phyloP scores from a whole-genome alignment of 257 asterid species.

The Solanum ahanhuiri region DNA sequence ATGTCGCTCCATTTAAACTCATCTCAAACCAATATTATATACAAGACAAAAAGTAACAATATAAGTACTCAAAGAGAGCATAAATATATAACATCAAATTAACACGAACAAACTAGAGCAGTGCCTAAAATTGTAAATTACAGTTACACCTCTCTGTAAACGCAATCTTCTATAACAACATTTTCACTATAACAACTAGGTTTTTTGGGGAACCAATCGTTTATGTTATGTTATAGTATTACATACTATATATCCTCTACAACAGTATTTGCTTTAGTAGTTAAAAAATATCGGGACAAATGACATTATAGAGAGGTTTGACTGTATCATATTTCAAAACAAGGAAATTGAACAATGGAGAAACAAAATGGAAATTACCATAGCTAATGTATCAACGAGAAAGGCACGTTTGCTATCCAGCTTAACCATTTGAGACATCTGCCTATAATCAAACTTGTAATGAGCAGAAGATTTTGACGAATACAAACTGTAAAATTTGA shows the following conservation, averaged over 20 bases:
- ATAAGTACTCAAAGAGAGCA: background rate
- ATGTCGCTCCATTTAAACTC: background rate
- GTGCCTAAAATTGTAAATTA: background rate
- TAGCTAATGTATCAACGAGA: conserved; percentile 43
- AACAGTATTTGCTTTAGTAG: background rate
- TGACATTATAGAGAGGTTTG: background rate
- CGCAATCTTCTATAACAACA: background rate
- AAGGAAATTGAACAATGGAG: background rate
- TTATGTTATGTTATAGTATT: background rate
- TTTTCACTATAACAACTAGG: background rate
- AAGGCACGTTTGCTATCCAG: conserved; percentile 30
- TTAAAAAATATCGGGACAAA: background rate
- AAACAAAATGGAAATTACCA: conserved; percentile 22
- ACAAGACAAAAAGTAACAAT: background rate
- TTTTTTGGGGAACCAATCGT: background rate
- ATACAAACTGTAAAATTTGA: conserved; percentile 13
- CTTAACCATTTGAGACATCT: conserved; percentile 37
- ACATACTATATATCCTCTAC: background rate
- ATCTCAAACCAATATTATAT: too few species aligned
- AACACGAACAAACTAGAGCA: background rate
- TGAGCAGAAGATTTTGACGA: conserved; percentile 13
- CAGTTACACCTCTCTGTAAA: background rate
- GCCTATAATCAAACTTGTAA: conserved; percentile 19
- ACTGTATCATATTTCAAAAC: background rate
- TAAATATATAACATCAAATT: background rate